Base-by-base conservation (phyloP, 768 basidiomycete species). In the Mycena pura region DNA sequence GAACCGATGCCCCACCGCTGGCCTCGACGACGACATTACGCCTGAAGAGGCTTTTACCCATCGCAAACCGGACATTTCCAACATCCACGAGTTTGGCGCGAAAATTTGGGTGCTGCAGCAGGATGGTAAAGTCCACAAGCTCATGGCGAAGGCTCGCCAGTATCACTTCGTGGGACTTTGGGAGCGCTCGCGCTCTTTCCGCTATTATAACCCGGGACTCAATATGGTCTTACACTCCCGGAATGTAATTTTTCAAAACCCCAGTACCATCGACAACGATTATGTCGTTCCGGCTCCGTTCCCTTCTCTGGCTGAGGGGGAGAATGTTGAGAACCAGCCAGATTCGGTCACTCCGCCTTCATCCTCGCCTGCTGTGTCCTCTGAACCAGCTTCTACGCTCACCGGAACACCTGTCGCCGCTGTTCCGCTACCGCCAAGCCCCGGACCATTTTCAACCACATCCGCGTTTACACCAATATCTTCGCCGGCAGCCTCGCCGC, bases 51-150 rank as follows among this genome's bases (percentile, higher is more conserved):
- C 62, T 65, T 15, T 66, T 77, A 0, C 72, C 75, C 1, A 72
- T 68, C 5, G 69, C 72, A 60, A 60, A 14, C 58, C 58, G 2
- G 73, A 32, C 82, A 74, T 66, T 67, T 73, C 2, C 79, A 84
- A 60, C 66, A 66, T 45, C 74, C 70, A n/a, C 77, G 80, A 27
- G 65, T 75, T 25, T 22, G 58, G 58, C 1, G 9, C 19, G 2
- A n/a, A 28, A 19, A n/a, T 13, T 6, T 38, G 43, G 34, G 58
- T 51, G 1, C 32, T 54, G 24, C 39, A 58, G 15, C 48, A 58
- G 48, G 47, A 58, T 36, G 31, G 31, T 9, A 49, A 58, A 24
- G 36, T 8, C 8, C 47, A 44, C 11, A 58, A 58, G 45, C 29
- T 58, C 11, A 5, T 32, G 15, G 29, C 32, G 1, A 58, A 58